Conservation (phyloP, 1,139 yeast genomes). For the Wickerhamiella infanticola region DNA sequence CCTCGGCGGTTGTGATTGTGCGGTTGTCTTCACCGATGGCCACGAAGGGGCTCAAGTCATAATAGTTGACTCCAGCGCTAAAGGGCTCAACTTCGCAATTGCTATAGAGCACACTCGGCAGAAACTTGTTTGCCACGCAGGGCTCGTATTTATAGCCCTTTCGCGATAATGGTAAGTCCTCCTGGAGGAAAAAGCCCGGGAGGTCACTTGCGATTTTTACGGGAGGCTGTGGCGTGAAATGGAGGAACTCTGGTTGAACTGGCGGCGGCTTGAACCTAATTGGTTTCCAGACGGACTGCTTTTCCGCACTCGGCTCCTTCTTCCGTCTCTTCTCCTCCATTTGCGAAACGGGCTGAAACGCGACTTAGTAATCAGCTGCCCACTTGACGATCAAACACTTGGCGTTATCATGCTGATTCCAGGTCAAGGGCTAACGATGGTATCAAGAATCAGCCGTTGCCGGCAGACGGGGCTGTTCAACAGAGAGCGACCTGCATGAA, state of each 20-base stretch:
- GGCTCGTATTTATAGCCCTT: conserved; percentile 73
- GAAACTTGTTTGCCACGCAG: conserved; percentile 54
- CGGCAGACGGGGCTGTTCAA: no score
- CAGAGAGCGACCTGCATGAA: no score
- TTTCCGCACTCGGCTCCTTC: neutral
- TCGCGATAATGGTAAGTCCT: conserved; percentile 19
- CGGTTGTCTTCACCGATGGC: conserved; percentile 28
- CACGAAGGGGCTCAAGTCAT: conserved; percentile 57
- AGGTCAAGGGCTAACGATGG: no score
- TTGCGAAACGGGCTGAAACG: no score
- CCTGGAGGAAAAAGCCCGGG: neutral
- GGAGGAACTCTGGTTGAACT: neutral
- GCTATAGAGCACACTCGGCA: conserved; percentile 48
- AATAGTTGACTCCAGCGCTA: conserved; percentile 44
- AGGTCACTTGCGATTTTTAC: neutral
- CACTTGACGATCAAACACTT: no score
- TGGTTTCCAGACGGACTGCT: neutral
- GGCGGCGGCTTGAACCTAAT: neutral
- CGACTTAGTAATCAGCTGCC: no score
- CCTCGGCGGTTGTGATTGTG: conserved; percentile 37
- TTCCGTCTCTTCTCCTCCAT: neutral
- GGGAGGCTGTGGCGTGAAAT: neutral
- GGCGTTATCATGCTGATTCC: no score
- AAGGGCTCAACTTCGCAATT: conserved; percentile 65
- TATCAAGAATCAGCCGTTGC: no score